phyloP scores from a whole-genome alignment of 1,284 basidiomycete genomes.

The Uromyces viciae-fabae region DNA sequence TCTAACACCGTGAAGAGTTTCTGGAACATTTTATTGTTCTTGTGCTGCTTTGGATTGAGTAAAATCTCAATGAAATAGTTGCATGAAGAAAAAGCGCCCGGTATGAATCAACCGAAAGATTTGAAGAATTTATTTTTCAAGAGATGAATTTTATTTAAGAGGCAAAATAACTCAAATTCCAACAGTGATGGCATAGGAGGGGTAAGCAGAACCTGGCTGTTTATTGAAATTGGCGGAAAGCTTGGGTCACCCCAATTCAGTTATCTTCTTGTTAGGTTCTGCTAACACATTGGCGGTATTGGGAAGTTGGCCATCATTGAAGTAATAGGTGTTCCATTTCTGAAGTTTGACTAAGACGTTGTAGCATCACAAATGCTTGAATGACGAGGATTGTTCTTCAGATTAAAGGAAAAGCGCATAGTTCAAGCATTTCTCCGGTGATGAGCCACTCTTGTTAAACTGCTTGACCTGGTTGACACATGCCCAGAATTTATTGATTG shows the following conservation, averaged over 20 bases:
- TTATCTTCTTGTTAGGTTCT: background rate
- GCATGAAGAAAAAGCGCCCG: background rate
- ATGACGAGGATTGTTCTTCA: no score
- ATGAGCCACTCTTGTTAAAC: no score
- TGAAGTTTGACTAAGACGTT: background rate
- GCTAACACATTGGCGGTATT: background rate
- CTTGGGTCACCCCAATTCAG: background rate
- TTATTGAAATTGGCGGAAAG: background rate
- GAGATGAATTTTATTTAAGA: background rate
- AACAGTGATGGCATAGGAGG: background rate
- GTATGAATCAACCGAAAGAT: background rate
- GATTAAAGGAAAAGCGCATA: no score
- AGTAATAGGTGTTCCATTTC: background rate
- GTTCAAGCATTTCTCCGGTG: no score
- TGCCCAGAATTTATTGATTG: no score
- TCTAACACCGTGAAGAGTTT: background rate
- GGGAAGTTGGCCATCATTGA: background rate
- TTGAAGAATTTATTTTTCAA: background rate
- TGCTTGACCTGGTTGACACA: no score
- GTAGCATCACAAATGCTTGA: background rate
- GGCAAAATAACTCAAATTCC: background rate
- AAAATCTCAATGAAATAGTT: background rate
- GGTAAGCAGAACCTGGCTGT: background rate
- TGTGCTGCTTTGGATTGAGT: background rate
- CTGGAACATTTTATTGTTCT: background rate